phyloP scores from a whole-genome alignment of 2,329 filamentous ascomycete species.

The Ophiostoma angusticollis region DNA sequence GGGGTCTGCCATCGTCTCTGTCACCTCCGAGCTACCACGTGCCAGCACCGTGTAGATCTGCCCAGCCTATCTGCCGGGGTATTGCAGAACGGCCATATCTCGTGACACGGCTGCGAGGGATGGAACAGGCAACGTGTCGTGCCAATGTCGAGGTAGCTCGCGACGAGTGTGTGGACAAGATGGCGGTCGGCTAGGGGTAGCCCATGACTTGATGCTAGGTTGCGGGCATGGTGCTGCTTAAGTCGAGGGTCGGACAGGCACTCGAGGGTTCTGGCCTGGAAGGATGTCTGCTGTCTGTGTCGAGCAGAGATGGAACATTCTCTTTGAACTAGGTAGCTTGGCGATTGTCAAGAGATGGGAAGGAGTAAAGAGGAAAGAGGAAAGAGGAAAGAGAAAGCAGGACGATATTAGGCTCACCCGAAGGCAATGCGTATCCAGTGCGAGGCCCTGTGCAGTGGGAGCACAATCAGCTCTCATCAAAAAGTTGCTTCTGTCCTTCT shows the following conservation, averaged over 20 bases:
- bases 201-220: slow-evolving; percentile 12
- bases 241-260: slow-evolving; percentile 18
- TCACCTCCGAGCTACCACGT: no score
- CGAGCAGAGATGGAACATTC: slow-evolving; percentile 15
- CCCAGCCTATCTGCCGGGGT: slow-evolving; percentile 12
- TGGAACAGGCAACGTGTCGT: slow-evolving; percentile 17
- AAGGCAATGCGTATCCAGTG: slow-evolving; percentile 13
- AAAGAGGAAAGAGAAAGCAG: no score
- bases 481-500: no score
- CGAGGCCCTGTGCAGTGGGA: slow-evolving; percentile 8
- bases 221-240: slow-evolving; percentile 12
- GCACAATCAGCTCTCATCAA: no score
- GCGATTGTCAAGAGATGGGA: background rate
- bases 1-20: slow-evolving; percentile 12
- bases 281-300: slow-evolving; percentile 16
- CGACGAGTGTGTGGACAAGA: slow-evolving; percentile 15
- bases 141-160: slow-evolving; percentile 16
- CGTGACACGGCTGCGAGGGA: slow-evolving; percentile 13
- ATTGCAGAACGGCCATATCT: slow-evolving; percentile 15
- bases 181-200: slow-evolving; percentile 13
- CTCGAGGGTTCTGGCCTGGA: slow-evolving; percentile 15
- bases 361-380: background rate
- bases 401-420: slow-evolving; percentile 11
- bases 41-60: slow-evolving; percentile 19
- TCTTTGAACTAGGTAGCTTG: slow-evolving; percentile 15